A percentile compares a stretch with the other conserved stretches of the same genome.
These are phyloP conservation scores for Wickerhamomyces chaumierensis DNA, from an alignment of 805 yeast genomes.

Conservation along the genomic window DNA sequence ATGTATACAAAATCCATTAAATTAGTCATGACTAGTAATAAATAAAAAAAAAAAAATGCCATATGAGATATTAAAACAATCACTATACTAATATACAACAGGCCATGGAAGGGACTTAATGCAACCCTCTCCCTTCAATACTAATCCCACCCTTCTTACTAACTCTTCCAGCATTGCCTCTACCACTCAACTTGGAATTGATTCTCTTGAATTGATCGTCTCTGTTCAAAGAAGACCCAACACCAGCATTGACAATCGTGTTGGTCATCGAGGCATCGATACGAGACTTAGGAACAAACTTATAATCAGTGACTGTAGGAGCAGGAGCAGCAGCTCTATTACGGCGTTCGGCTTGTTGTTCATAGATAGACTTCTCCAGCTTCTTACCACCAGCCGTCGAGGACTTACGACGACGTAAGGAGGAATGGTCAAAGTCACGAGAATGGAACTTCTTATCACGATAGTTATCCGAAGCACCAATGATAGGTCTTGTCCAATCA, in stretches of 20 bases:
- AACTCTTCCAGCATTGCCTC: conserved; percentile 10
- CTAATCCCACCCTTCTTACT: conserved; percentile 62
- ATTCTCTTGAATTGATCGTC: conserved; percentile 79
- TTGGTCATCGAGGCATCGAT: conserved; percentile 27
- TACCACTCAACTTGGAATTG: conserved; percentile 29
- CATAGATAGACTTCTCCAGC: conserved; percentile 55
- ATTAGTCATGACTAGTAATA: too few species aligned
- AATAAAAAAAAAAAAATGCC: too few species aligned
- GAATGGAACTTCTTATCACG: conserved; percentile 71
- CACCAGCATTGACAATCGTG: conserved; percentile 28
- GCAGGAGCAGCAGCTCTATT: conserved; percentile 95
- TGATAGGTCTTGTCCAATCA: conserved; percentile 97
- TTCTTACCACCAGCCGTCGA: conserved; percentile 12
- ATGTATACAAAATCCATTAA: too few species aligned
- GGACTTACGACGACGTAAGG: conserved; percentile 4
- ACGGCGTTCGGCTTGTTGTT: conserved; percentile 83
- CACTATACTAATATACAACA: too few species aligned
- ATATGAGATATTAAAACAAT: too few species aligned
- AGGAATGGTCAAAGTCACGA: conserved; percentile 48
- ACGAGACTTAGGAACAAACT: conserved; percentile 77
- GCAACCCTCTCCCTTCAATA: conserved; percentile 36
- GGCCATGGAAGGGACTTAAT: too few species aligned
- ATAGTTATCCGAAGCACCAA: conserved; percentile 91
- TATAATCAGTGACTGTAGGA: conserved; percentile 78
- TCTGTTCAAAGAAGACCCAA: conserved; percentile 38